phyloP scores from a whole-genome alignment of 2,329 filamentous ascomycete species.

The Alternaria arbusti region DNA sequence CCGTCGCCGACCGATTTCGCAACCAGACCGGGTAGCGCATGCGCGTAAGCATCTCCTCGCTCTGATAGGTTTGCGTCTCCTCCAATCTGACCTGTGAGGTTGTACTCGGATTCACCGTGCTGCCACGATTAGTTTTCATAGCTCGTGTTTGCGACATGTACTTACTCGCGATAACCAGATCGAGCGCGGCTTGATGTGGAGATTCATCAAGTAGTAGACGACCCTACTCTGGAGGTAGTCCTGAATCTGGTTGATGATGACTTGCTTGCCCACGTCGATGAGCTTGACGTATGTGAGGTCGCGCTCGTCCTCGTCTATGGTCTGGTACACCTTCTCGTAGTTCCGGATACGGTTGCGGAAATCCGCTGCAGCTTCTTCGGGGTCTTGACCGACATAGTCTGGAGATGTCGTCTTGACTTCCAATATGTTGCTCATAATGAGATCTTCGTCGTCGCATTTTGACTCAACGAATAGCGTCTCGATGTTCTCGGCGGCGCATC shows the following conservation, averaged over 20 bases:
- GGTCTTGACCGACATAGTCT: constrained; percentile 93
- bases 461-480: constrained; percentile 97
- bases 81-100: constrained; percentile 87
- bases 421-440: constrained; percentile 98
- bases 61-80: constrained; percentile 87
- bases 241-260: constrained; percentile 97
- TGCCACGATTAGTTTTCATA: constrained; percentile 48
- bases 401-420: constrained; percentile 97
- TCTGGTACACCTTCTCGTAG: constrained; percentile 96
- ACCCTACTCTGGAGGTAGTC: constrained; percentile 96
- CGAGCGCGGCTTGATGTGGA: constrained; percentile 94
- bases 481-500: constrained; percentile 75
- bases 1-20: constrained; percentile 82
- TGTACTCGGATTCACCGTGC: constrained; percentile 95
- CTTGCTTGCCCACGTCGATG: constrained; percentile 92
- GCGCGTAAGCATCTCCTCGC: constrained; percentile 86
- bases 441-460: constrained; percentile 91
- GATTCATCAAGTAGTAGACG: constrained; percentile 98
- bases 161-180: constrained; percentile 93
- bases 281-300: constrained; percentile 95
- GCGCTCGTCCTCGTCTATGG: constrained; percentile 86
- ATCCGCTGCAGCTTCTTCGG: constrained; percentile 86
- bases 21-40: constrained; percentile 82
- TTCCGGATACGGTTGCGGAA: constrained; percentile 94
- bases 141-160: constrained; percentile 20